Percentiles rank a stretch among this genome's conserved stretches.
Evolutionary conservation across 352 stramenopile genomes (phyloP).

Genomic region (Aphanomyces stellatus): DNA sequence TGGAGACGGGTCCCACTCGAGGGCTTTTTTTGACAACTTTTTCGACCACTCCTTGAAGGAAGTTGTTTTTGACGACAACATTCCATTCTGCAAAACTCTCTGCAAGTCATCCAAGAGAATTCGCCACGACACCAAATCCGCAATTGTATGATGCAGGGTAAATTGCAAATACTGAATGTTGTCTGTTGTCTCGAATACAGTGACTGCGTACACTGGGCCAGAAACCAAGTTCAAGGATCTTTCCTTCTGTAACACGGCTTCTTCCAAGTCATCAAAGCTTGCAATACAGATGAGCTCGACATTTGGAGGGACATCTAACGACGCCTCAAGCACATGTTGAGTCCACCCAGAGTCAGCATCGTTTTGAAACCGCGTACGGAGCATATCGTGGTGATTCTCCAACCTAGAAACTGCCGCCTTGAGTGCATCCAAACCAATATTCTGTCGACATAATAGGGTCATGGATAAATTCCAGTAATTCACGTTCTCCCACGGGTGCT

Average conservation of each 20-base stretch:
- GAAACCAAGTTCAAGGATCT: neutral
- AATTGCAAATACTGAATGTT: neutral
- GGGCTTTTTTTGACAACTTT: neutral
- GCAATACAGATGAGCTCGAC: neutral
- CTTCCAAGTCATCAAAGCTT: neutral
- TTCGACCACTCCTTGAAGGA: neutral
- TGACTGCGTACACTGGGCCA: neutral
- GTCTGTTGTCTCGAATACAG: neutral
- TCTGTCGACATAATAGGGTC: neutral
- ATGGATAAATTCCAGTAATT: neutral
- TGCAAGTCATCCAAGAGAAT: neutral
- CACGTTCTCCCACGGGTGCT: neutral
- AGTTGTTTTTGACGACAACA: neutral
- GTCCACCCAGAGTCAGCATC: neutral
- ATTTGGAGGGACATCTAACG: neutral
- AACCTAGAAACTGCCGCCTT: neutral
- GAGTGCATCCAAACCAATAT: neutral
- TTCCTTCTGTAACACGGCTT: neutral
- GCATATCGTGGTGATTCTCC: neutral
- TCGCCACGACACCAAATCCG: neutral
- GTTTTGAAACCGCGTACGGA: neutral
- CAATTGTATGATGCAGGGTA: neutral
- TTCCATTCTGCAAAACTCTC: neutral
- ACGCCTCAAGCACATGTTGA: neutral
- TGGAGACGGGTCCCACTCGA: neutral